Evolutionary conservation across 2,329 filamentous ascomycete genomes (phyloP).

Genomic region (Aspergillus tanneri): DNA sequence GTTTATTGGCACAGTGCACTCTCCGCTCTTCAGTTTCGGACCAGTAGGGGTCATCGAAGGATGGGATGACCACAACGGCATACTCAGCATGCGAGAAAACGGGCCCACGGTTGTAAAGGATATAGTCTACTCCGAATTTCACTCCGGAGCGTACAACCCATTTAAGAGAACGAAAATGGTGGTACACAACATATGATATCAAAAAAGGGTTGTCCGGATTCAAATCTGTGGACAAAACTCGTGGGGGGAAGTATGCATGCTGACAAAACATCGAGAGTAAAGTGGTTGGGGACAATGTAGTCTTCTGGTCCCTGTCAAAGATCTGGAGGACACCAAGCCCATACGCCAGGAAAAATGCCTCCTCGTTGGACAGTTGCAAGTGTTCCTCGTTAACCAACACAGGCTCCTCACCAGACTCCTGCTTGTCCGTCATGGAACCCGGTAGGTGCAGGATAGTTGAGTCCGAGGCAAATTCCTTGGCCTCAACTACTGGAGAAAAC

Average conservation of each 20-base stretch:
- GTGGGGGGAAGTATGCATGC: constrained; percentile 67
- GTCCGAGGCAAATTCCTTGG: constrained; percentile 55
- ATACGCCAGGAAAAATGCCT: constrained; percentile 87
- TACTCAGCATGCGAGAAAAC: constrained; percentile 96
- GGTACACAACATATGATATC: constrained; percentile 83
- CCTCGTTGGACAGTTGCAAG: constrained; percentile 85
- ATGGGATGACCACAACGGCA: constrained; percentile 77
- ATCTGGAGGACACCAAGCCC: constrained; percentile 72
- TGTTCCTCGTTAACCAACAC: constrained; percentile 66
- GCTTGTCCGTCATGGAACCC: constrained; percentile 12
- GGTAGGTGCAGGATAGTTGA: constrained; percentile 18
- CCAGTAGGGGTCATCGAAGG: constrained; percentile 76
- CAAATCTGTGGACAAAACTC: constrained; percentile 45
- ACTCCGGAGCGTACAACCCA: constrained; percentile 92
- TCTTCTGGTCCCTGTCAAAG: constrained; percentile 35
- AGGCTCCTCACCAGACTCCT: constrained; percentile 25
- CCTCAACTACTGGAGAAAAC: constrained; percentile 67
- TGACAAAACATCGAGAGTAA: constrained; percentile 67
- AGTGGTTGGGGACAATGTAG: constrained; percentile 53
- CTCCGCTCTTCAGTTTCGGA: constrained; percentile 49
- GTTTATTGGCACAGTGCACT: constrained; percentile 51
- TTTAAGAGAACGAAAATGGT: constrained; percentile 91
- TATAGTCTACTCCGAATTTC: constrained; percentile 91
- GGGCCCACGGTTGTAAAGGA: constrained; percentile 90
- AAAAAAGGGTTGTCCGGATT: constrained; percentile 80